phyloP scores from a whole-genome alignment of 2,329 filamentous ascomycete genomes.

The Aspergillus latus region DNA sequence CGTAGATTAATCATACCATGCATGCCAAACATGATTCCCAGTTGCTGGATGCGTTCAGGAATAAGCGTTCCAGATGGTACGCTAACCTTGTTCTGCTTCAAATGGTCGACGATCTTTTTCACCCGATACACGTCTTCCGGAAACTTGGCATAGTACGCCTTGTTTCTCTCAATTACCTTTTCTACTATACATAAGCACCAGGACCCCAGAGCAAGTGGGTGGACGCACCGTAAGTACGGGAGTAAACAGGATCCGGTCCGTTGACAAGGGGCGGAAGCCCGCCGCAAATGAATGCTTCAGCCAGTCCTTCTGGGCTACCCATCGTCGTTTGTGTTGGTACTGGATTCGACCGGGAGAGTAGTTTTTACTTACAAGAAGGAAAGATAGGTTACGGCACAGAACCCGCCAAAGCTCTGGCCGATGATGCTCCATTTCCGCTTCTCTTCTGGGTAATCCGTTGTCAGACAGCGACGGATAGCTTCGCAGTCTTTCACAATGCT shows the following conservation, averaged over 20 bases:
- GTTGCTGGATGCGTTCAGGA: slow-evolving; percentile 69
- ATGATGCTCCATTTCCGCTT: slow-evolving; percentile 81
- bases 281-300: slow-evolving; percentile 81
- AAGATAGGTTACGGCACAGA: slow-evolving; percentile 79
- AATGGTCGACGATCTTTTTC: slow-evolving; percentile 63
- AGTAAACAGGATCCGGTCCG: slow-evolving; percentile 72
- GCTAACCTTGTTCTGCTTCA: slow-evolving; percentile 61
- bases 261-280: slow-evolving; percentile 76
- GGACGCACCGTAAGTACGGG: slow-evolving; percentile 59
- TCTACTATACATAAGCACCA: slow-evolving; percentile 33
- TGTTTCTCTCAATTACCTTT: slow-evolving; percentile 70
- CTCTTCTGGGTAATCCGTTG: slow-evolving; percentile 64
- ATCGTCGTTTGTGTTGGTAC: not conserved
- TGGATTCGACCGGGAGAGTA: not conserved
- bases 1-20: slow-evolving; percentile 53
- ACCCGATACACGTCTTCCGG: slow-evolving; percentile 74
- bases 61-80: slow-evolving; percentile 73
- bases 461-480: slow-evolving; percentile 75
- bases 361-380: slow-evolving; percentile 60
- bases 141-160: slow-evolving; percentile 79
- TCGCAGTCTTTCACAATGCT: slow-evolving; percentile 88
- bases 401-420: slow-evolving; percentile 91
- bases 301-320: slow-evolving; percentile 66
- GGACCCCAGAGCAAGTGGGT: not conserved
- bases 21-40: slow-evolving; percentile 75